Evolutionary conservation across 139 green algal genomes (phyloP).

Genomic region (Chlorella sp.): DNA sequence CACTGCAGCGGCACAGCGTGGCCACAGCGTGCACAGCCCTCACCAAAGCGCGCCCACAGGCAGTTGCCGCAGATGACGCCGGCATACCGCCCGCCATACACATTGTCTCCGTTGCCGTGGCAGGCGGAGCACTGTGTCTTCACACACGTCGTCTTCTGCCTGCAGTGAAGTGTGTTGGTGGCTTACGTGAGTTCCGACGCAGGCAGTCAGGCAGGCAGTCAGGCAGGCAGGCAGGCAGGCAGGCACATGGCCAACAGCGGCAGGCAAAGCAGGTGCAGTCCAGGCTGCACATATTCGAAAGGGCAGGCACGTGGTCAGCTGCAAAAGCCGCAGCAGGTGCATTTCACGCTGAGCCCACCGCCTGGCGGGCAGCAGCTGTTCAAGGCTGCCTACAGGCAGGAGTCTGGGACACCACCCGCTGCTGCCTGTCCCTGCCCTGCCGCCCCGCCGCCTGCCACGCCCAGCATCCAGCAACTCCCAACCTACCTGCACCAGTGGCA

Average conservation of each 20-base stretch:
- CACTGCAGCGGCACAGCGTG: neutral
- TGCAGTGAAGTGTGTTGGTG: conserved; percentile 36
- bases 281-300: neutral
- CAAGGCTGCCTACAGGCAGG: neutral
- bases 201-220: neutral
- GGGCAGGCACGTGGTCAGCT: neutral
- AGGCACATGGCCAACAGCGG: neutral
- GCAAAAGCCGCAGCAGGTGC: neutral
- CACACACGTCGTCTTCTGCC: conserved; percentile 60
- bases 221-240: no score
- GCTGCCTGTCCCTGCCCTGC: neutral
- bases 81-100: conserved; percentile 40
- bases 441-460: neutral
- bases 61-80: conserved; percentile 68
- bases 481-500: conserved; percentile 33
- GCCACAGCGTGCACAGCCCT: neutral
- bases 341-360: neutral
- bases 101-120: conserved; percentile 35
- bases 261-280: neutral
- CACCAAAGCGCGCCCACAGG: conserved; percentile 60
- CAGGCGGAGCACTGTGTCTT: conserved; percentile 70
- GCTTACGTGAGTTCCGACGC: no score
- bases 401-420: neutral
- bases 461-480: neutral
- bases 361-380: neutral